Percentiles rank a stretch among this genome's conserved stretches.
These are phyloP conservation scores for Abrus precatorius DNA, from an alignment of 306 rosid species.

Conservation along the genomic window DNA sequence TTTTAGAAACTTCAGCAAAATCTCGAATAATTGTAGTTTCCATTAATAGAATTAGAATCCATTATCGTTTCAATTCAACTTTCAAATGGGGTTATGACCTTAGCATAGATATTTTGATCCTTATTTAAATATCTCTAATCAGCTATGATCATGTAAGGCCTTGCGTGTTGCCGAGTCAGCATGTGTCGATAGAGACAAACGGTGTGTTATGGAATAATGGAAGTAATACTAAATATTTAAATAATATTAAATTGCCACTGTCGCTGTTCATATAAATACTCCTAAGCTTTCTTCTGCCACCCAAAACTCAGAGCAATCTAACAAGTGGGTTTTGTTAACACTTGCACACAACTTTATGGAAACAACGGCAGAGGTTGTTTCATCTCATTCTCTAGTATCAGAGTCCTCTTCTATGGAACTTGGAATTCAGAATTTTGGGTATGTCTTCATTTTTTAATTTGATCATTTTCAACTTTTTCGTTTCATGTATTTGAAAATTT, in stretches of 20 bases:
- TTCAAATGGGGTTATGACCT: too few relatives aligned
- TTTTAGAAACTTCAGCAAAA: too few relatives aligned
- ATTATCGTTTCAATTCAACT: too few relatives aligned
- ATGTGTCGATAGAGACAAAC: neutral
- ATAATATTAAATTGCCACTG: neutral
- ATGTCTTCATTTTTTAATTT: neutral
- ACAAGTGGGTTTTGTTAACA: neutral
- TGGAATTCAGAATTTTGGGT: conserved; percentile 62
- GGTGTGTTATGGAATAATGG: neutral
- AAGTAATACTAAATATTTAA: too few relatives aligned
- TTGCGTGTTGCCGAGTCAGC: neutral
- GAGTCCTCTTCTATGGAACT: conserved; percentile 37
- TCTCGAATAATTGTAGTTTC: too few relatives aligned
- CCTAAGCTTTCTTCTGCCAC: neutral
- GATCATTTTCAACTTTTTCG: neutral
- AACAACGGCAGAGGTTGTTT: conserved; percentile 5
- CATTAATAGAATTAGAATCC: too few relatives aligned
- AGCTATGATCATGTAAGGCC: neutral
- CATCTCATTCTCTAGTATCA: conserved; percentile 17
- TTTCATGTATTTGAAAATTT: neutral
- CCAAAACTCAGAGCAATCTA: neutral
- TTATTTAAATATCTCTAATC: neutral
- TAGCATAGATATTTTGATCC: too few relatives aligned
- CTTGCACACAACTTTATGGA: conserved; percentile 19
- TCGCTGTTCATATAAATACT: conserved; percentile 7